Evolutionary conservation across 495 filamentous ascomycete species (phyloP).

Genomic region (Parathielavia appendiculata): DNA sequence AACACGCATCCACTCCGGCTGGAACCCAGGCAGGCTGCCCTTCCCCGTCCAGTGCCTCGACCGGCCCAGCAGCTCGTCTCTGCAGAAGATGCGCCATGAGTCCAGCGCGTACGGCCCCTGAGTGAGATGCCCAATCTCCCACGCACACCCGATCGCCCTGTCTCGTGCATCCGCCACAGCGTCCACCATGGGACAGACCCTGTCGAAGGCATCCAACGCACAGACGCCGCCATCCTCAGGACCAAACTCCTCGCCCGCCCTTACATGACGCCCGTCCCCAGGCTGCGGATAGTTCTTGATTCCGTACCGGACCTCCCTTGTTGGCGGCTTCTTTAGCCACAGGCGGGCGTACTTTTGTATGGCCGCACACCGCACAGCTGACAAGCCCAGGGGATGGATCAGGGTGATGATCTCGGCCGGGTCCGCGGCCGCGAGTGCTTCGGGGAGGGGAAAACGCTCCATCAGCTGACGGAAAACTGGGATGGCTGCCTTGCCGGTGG

Average conservation of each 20-base stretch:
- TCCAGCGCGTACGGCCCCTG: constrained; percentile 87
- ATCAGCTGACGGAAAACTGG: constrained; percentile 71
- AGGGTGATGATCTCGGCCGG: constrained; percentile 52
- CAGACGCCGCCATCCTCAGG: constrained; percentile 27
- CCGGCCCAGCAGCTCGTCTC: constrained; percentile 65
- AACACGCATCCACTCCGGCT: constrained; percentile 83
- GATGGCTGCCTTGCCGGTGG: constrained; percentile 65
- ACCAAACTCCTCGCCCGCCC: constrained; percentile 41
- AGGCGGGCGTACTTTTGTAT: constrained; percentile 60
- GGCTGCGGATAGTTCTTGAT: constrained; percentile 63
- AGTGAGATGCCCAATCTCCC: constrained; percentile 85
- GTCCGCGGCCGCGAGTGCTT: constrained; percentile 56
- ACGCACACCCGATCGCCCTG: constrained; percentile 47
- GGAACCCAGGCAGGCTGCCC: constrained; percentile 38
- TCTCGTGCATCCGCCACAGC: constrained; percentile 27
- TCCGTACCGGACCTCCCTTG: constrained; percentile 53
- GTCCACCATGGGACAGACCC: constrained; percentile 16
- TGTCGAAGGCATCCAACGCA: constrained; percentile 6
- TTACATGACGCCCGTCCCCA: constrained; percentile 53
- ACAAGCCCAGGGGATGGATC: constrained; percentile 71
- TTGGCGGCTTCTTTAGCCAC: constrained; percentile 65
- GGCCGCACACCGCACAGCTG: constrained; percentile 46
- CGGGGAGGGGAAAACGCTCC: constrained; percentile 60
- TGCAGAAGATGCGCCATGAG: constrained; percentile 90
- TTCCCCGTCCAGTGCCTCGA: constrained; percentile 58